Conservation (phyloP, 192 early-diverging fungal species). For the Rhizophlyctis rosea region DNA sequence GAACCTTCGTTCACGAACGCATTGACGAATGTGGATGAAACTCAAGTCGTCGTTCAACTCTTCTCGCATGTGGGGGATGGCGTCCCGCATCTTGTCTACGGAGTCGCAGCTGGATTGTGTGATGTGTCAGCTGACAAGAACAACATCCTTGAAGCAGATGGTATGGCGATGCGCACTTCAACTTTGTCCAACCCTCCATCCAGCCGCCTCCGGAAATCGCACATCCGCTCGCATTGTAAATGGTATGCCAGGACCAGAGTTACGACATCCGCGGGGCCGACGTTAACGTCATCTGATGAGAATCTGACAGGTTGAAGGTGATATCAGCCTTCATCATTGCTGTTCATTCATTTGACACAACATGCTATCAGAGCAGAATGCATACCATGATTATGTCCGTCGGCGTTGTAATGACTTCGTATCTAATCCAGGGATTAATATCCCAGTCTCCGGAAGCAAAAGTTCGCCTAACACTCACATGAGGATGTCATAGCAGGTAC, state of each 20-base stretch:
- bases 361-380: neutral
- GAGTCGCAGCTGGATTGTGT: slow-evolving; percentile 60
- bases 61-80: slow-evolving; percentile 46
- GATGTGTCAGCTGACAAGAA: no score
- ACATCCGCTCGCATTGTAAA: slow-evolving; percentile 66
- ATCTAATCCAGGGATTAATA: slow-evolving; percentile 48
- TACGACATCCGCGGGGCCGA: slow-evolving; percentile 72
- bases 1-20: no score
- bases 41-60: slow-evolving; percentile 51
- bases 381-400: slow-evolving; percentile 97
- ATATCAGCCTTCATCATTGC: no score
- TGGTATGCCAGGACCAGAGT: slow-evolving; percentile 70
- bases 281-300: slow-evolving; percentile 62
- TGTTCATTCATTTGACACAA: no score
- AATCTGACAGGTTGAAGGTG: no score
- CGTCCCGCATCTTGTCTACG: slow-evolving; percentile 59
- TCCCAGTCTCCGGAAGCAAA: no score
- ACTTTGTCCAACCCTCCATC: slow-evolving; percentile 67
- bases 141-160: no score
- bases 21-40: slow-evolving; percentile 72
- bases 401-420: slow-evolving; percentile 95
- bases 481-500: slow-evolving; percentile 90
- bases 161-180: slow-evolving; percentile 52
- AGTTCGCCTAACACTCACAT: slow-evolving; percentile 54
- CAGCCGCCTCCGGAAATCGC: slow-evolving; percentile 71